Conservation (phyloP, 2,329 filamentous ascomycete genomes). For the Penicillium sp. region DNA sequence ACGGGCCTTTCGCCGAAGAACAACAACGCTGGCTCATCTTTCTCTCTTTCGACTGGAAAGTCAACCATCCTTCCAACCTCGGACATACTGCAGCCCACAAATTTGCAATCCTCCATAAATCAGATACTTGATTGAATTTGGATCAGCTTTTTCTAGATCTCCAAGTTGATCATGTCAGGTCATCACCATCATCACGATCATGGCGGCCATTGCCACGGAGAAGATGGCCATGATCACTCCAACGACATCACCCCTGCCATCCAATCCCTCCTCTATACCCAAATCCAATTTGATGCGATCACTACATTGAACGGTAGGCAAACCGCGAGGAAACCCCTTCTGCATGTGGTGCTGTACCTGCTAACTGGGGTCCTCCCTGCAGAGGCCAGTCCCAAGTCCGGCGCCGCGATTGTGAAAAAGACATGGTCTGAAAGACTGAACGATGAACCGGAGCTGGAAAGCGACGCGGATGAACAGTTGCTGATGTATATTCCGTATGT, state of each 20-base stretch:
- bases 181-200: slow-evolving; percentile 35
- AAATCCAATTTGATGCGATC: slow-evolving; percentile 81
- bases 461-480: slow-evolving; percentile 86
- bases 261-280: slow-evolving; percentile 80
- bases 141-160: neutral
- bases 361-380: no score
- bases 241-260: slow-evolving; percentile 88
- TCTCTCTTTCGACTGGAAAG: no score
- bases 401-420: slow-evolving; percentile 72
- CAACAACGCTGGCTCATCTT: no score
- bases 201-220: slow-evolving; percentile 40
- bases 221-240: slow-evolving; percentile 71
- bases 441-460: slow-evolving; percentile 64
- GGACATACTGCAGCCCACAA: no score
- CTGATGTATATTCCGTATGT: slow-evolving; percentile 87
- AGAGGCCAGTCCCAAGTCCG: slow-evolving; percentile 60
- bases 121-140: no score
- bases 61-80: no score
- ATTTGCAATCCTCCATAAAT: neutral
- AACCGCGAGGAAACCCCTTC: no score
- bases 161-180: slow-evolving; percentile 25
- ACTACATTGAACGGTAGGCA: slow-evolving; percentile 64
- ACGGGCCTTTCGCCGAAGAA: no score
- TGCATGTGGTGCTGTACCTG: no score
- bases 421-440: slow-evolving; percentile 75